These are phyloP conservation scores for Hymenoscyphus salicellus DNA, from an alignment of 2,329 filamentous ascomycete species.

Conservation along the genomic window DNA sequence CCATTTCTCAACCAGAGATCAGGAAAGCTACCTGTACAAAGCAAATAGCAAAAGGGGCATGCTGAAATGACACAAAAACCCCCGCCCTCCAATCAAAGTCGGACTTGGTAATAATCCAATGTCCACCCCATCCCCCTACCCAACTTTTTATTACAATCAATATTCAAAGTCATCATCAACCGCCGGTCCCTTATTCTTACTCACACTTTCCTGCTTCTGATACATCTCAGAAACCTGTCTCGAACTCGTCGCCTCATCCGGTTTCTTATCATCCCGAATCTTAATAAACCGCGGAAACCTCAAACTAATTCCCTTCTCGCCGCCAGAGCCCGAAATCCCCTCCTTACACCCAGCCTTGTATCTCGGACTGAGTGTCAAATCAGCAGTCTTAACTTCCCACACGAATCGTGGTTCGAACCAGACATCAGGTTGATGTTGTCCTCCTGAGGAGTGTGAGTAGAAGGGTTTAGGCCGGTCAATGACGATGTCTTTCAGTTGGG, in stretches of 20 bases:
- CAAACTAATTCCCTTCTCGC: constrained; percentile 78
- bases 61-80: too few species aligned
- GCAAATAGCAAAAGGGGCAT: too few species aligned
- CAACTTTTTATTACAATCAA: constrained; percentile 41
- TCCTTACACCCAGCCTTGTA: constrained; percentile 90
- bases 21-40: too few species aligned
- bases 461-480: constrained; percentile 94
- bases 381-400: constrained; percentile 97
- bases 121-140: too few species aligned
- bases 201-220: constrained; percentile 79
- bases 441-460: constrained; percentile 78
- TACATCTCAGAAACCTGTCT: constrained; percentile 96
- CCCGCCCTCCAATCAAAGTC: too few species aligned
- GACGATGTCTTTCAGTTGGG: constrained; percentile 68
- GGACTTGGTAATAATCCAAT: too few species aligned
- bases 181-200: constrained; percentile 78
- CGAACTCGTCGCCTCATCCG: constrained; percentile 81
- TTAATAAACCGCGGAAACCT: constrained; percentile 93
- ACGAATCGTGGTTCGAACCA: constrained; percentile 96
- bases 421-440: constrained; percentile 93
- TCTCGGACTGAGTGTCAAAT: constrained; percentile 85
- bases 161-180: constrained; percentile 99
- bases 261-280: constrained; percentile 90
- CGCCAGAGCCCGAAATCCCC: constrained; percentile 65
- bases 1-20: too few species aligned